Conservation (phyloP, 768 basidiomycete genomes). For the Hygrocybe punicea region DNA sequence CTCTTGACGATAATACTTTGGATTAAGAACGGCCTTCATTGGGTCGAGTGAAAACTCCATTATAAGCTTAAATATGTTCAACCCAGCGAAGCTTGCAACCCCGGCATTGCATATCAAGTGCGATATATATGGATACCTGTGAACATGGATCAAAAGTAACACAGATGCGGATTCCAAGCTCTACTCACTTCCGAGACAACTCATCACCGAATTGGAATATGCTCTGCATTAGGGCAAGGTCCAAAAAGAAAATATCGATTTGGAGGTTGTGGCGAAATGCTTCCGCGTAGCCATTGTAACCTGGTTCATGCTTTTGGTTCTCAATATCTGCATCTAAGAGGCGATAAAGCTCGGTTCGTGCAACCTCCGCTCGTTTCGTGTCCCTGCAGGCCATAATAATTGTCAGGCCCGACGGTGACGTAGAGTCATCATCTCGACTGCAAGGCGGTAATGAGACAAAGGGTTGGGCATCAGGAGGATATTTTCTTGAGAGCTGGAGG, state of each 20-base stretch:
- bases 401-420: slow-evolving; percentile 51
- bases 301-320: slow-evolving; percentile 29
- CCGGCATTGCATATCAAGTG: slow-evolving; percentile 83
- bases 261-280: slow-evolving; percentile 56
- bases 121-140: slow-evolving; percentile 75
- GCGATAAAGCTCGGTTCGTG: slow-evolving; percentile 50
- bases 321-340: slow-evolving; percentile 55
- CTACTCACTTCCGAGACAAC: slow-evolving; percentile 50
- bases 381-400: slow-evolving; percentile 81
- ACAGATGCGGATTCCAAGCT: background rate
- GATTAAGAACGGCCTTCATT: slow-evolving; percentile 49
- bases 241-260: slow-evolving; percentile 60
- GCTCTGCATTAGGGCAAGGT: slow-evolving; percentile 58
- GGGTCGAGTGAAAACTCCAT: slow-evolving; percentile 48
- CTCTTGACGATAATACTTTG: slow-evolving; percentile 55
- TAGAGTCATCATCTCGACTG: slow-evolving; percentile 2
- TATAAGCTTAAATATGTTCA: slow-evolving; percentile 49
- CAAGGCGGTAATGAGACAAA: background rate
- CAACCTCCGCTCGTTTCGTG: slow-evolving; percentile 56
- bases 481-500: slow-evolving; percentile 53
- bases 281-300: slow-evolving; percentile 52
- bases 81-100: slow-evolving; percentile 51
- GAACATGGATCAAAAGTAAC: slow-evolving; percentile 4
- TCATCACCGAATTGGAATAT: slow-evolving; percentile 61
- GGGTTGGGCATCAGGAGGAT: slow-evolving; percentile 51